A percentile compares a stretch with the other conserved stretches of the same genome.
These are phyloP conservation scores for Austroboletus olivaceoglutinosus DNA, from an alignment of 1,284 basidiomycete genomes.

Conservation along the genomic window DNA sequence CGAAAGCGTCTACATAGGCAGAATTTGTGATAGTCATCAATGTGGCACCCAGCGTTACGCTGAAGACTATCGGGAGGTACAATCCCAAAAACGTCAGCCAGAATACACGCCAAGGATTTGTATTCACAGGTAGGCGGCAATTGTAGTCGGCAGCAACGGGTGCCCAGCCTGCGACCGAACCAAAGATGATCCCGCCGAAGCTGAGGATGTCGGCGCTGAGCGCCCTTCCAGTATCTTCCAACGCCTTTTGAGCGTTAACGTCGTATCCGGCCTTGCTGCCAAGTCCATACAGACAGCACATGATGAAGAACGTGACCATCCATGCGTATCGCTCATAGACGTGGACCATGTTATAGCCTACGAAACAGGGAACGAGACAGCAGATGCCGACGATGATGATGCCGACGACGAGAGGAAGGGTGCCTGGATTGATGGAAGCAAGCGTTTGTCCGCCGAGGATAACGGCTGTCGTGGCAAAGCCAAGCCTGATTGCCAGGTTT, in stretches of 20 bases:
- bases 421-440: constrained; percentile 41
- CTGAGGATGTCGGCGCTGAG: constrained; percentile 48
- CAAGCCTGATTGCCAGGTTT: constrained; percentile 35
- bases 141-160: constrained; percentile 58
- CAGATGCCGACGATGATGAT: constrained; percentile 45
- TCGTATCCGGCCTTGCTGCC: constrained; percentile 52
- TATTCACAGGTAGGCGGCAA: constrained; percentile 48
- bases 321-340: constrained; percentile 63
- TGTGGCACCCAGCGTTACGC: constrained; percentile 54
- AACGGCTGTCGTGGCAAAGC: constrained; percentile 45
- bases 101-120: constrained; percentile 49
- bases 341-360: constrained; percentile 55
- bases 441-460: constrained; percentile 51
- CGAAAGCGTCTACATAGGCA: constrained; percentile 49
- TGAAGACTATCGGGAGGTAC: constrained; percentile 54
- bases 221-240: constrained; percentile 46
- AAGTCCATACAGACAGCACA: constrained; percentile 46
- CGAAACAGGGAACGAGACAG: constrained; percentile 47
- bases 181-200: constrained; percentile 59
- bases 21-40: constrained; percentile 57
- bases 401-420: constrained; percentile 21
- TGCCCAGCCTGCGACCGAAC: constrained; percentile 42
- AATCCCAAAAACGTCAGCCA: constrained; percentile 55
- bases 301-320: constrained; percentile 54
- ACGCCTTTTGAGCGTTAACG: constrained; percentile 42